These are phyloP conservation scores for Pichia californica DNA, from an alignment of 805 yeast species.

Conservation along the genomic window DNA sequence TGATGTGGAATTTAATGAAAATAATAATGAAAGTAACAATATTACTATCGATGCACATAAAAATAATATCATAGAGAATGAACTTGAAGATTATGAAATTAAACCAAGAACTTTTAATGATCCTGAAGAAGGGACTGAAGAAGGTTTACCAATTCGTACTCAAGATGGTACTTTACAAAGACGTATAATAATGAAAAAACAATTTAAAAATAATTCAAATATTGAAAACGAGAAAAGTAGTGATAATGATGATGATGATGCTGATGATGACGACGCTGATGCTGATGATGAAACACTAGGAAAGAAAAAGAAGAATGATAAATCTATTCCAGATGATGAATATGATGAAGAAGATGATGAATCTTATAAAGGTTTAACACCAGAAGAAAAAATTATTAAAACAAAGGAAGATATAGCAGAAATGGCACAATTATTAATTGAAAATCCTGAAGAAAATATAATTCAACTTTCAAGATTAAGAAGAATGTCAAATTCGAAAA, in stretches of 20 bases:
- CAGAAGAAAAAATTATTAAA: constrained; percentile 47
- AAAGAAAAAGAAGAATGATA: constrained; percentile 30
- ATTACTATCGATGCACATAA: neutral
- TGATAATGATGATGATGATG: constrained; percentile 31
- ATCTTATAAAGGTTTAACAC: constrained; percentile 41
- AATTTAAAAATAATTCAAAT: constrained; percentile 9
- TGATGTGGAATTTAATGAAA: constrained; percentile 20
- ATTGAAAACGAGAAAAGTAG: constrained; percentile 11
- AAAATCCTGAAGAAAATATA: constrained; percentile 85
- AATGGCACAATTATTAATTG: constrained; percentile 68
- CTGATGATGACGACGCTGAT: constrained; percentile 67
- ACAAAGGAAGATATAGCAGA: constrained; percentile 81
- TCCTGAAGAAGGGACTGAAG: constrained; percentile 41
- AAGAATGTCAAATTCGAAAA: constrained; percentile 62
- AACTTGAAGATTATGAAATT: constrained; percentile 74
- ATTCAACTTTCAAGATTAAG: constrained; percentile 57
- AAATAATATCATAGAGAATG: constrained; percentile 32
- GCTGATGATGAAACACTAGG: constrained; percentile 17
- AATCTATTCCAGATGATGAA: constrained; percentile 52
- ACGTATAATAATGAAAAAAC: constrained; percentile 35
- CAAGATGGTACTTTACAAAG: constrained; percentile 71
- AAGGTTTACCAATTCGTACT: constrained; percentile 73
- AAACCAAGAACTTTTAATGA: constrained; percentile 53
- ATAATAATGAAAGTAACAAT: constrained; percentile 4
- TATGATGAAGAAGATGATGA: constrained; percentile 27